phyloP scores from a whole-genome alignment of 257 asterid genomes.

The Ilex aquifolium region DNA sequence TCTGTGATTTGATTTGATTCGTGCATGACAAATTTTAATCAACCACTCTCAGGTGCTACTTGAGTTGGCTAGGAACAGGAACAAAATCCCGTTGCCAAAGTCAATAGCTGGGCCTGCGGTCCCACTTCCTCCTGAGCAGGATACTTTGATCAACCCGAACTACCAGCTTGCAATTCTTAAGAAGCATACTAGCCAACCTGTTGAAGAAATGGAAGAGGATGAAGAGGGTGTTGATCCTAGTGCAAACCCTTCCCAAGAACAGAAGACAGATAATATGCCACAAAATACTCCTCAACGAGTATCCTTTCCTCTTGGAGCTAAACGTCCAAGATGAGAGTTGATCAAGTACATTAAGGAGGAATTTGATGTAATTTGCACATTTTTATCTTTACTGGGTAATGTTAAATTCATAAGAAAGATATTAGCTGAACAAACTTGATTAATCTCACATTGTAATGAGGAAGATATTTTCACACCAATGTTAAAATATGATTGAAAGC shows the following conservation, averaged over 20 bases:
- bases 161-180: slow-evolving; percentile 72
- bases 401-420: no score
- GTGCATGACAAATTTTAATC: neutral
- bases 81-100: slow-evolving; percentile 72
- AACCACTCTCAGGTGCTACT: slow-evolving; percentile 50
- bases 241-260: slow-evolving; percentile 32
- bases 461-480: no score
- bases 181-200: slow-evolving; percentile 34
- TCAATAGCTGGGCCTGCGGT: slow-evolving; percentile 50
- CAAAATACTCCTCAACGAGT: slow-evolving; percentile 68
- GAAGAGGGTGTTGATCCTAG: slow-evolving; percentile 47
- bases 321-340: slow-evolving; percentile 43
- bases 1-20: neutral
- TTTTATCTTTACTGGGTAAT: no score
- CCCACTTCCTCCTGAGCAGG: slow-evolving; percentile 77
- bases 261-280: slow-evolving; percentile 29
- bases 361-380: neutral
- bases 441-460: no score
- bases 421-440: no score
- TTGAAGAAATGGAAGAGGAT: slow-evolving; percentile 79
- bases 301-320: slow-evolving; percentile 66
- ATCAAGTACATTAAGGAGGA: neutral
- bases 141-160: slow-evolving; percentile 77
- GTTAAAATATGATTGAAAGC: no score
- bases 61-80: slow-evolving; percentile 82